Evolutionary conservation across 2,329 filamentous ascomycete species (phyloP).

Genomic region (Cordyceps javanica): DNA sequence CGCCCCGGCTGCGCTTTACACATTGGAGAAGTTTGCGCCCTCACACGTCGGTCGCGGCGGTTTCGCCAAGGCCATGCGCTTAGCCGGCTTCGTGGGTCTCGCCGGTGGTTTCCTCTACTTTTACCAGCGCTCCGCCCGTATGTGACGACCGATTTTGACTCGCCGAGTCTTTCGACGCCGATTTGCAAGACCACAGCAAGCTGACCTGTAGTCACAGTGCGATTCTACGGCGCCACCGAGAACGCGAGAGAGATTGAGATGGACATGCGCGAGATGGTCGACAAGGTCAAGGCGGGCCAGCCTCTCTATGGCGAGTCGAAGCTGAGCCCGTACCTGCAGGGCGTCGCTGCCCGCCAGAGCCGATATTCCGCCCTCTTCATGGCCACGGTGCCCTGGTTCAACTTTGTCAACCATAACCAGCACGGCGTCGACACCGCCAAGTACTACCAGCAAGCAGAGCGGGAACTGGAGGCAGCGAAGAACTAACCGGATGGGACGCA

Average conservation of each 20-base stretch:
- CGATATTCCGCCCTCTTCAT: slow-evolving; percentile 81
- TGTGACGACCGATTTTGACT: slow-evolving; percentile 26
- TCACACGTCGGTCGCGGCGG: slow-evolving; percentile 78
- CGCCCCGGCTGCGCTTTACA: slow-evolving; percentile 66
- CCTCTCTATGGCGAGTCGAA: slow-evolving; percentile 77
- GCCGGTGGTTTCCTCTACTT: slow-evolving; percentile 77
- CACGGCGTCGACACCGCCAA: slow-evolving; percentile 98
- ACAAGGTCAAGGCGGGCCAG: slow-evolving; percentile 88
- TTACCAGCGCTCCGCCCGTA: slow-evolving; percentile 80
- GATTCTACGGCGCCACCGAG: slow-evolving; percentile 93
- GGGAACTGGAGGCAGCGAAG: slow-evolving; percentile 77
- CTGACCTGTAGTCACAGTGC: slow-evolving; percentile 48
- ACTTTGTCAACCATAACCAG: slow-evolving; percentile 93
- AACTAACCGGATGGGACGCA: background rate
- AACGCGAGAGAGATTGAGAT: slow-evolving; percentile 87
- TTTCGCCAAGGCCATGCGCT: slow-evolving; percentile 76
- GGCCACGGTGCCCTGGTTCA: slow-evolving; percentile 90
- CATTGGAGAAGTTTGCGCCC: slow-evolving; percentile 79
- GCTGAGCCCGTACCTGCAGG: slow-evolving; percentile 85
- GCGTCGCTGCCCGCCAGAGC: slow-evolving; percentile 86
- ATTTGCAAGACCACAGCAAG: background rate
- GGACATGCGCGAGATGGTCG: slow-evolving; percentile 98
- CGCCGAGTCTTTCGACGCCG: background rate
- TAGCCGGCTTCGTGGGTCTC: slow-evolving; percentile 66
- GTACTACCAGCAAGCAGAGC: slow-evolving; percentile 94